A percentile compares a stretch with the other conserved stretches of the same genome.
Conservation (phyloP, 208 protist genomes). For the Angomonas deanei region DNA sequence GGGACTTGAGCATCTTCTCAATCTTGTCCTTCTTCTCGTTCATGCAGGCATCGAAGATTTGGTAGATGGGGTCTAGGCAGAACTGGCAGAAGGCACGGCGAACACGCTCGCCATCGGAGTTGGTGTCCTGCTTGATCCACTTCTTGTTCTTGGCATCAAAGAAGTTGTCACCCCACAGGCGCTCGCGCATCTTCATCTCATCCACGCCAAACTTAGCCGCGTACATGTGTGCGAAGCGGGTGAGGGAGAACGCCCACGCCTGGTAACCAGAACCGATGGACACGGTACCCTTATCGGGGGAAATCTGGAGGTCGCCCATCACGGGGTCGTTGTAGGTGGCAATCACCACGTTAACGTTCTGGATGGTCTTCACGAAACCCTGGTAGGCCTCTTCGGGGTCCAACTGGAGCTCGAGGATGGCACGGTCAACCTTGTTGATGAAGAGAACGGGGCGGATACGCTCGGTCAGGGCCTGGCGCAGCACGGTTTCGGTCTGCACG, state of each 20-base stretch:
- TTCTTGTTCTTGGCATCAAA: slow-evolving; percentile 91
- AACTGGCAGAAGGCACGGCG: slow-evolving; percentile 94
- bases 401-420: slow-evolving; percentile 90
- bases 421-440: slow-evolving; percentile 98
- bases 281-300: slow-evolving; percentile 93
- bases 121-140: slow-evolving; percentile 70
- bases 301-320: slow-evolving; percentile 90
- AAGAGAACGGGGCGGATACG: slow-evolving; percentile 98
- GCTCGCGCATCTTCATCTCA: slow-evolving; percentile 76
- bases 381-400: slow-evolving; percentile 84
- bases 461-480: slow-evolving; percentile 93
- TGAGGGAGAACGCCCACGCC: slow-evolving; percentile 99
- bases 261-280: slow-evolving; percentile 98
- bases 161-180: slow-evolving; percentile 99
- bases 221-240: slow-evolving; percentile 76
- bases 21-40: slow-evolving; percentile 92
- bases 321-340: slow-evolving; percentile 94
- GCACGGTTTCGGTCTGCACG: slow-evolving; percentile 99
- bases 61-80: slow-evolving; percentile 97
- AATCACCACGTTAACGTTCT: slow-evolving; percentile 91
- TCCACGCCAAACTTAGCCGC: slow-evolving; percentile 93
- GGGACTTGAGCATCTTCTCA: slow-evolving; percentile 90
- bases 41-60: slow-evolving; percentile 95
- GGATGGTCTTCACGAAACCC: slow-evolving; percentile 68
- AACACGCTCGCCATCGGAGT: slow-evolving; percentile 55